These are phyloP conservation scores for Pyracantha coccinea DNA, from an alignment of 331 rosid genomes.

Conservation along the genomic window DNA sequence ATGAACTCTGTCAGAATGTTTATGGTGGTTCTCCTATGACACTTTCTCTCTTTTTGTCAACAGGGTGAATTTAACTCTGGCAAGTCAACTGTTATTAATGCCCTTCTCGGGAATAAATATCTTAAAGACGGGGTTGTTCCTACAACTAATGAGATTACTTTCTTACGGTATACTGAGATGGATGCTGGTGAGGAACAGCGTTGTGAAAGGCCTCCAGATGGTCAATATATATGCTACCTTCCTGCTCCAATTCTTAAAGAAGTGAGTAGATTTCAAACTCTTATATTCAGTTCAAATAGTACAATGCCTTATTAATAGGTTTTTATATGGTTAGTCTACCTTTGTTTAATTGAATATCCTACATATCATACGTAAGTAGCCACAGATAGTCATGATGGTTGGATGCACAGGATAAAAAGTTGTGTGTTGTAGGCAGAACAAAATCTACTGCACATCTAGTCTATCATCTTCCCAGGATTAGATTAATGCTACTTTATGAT, in stretches of 20 bases:
- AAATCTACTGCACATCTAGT: background rate
- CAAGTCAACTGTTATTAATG: conserved; percentile 92
- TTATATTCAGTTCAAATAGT: background rate
- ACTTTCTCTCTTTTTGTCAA: conserved; percentile 13
- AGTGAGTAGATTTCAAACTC: conserved; percentile 33
- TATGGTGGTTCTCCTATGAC: conserved; percentile 18
- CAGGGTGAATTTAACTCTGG: conserved; percentile 99
- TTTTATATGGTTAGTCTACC: background rate
- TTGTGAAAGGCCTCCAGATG: conserved; percentile 90
- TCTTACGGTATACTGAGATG: conserved; percentile 35
- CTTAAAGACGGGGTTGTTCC: conserved; percentile 65
- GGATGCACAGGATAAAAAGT: background rate
- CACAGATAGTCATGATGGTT: background rate
- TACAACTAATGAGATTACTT: conserved; percentile 59
- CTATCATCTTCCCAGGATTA: background rate
- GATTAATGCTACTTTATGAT: background rate
- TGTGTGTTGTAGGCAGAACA: background rate
- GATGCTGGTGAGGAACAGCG: conserved; percentile 34
- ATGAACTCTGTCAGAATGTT: conserved; percentile 8
- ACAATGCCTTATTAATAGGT: background rate
- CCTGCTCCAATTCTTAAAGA: conserved; percentile 93
- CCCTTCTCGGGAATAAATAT: conserved; percentile 80
- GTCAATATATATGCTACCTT: conserved; percentile 84
- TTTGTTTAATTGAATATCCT: background rate
- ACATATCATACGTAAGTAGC: background rate